Conservation (phyloP, 2,329 filamentous ascomycete genomes). For the Fusarium sp. region DNA sequence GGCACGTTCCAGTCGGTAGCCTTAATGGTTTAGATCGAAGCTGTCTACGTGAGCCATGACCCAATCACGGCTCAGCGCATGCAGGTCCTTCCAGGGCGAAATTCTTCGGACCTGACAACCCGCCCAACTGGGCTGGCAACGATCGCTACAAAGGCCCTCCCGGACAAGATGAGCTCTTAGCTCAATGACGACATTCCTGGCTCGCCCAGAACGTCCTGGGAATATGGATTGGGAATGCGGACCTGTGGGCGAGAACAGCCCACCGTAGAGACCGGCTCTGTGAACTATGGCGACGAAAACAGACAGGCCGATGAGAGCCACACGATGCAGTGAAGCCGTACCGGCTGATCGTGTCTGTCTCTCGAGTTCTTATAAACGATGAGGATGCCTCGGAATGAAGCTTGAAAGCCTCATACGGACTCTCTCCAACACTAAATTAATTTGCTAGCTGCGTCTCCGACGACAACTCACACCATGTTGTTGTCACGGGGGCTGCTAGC, state of each 20-base stretch:
- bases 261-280: background rate
- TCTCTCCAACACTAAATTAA: constrained; percentile 11
- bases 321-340: background rate
- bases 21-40: constrained; percentile 2
- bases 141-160: background rate
- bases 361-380: constrained; percentile 23
- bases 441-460: constrained; percentile 15
- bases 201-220: constrained; percentile 6
- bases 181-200: constrained; percentile 28
- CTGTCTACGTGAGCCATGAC: background rate
- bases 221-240: constrained; percentile 26
- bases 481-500: constrained; percentile 32
- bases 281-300: constrained; percentile 26
- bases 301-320: constrained; percentile 21
- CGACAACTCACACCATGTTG: constrained; percentile 33
- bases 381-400: background rate
- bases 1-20: constrained; percentile 31
- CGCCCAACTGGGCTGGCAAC: background rate
- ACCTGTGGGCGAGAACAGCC: constrained; percentile 24
- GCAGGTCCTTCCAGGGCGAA: constrained; percentile 23
- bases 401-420: background rate
- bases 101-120: constrained; percentile 25
- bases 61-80: constrained; percentile 20
- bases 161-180: constrained; percentile 1
- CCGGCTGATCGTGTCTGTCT: background rate